phyloP scores from a whole-genome alignment of 805 yeast species.

The Yarrowia alimentaria region DNA sequence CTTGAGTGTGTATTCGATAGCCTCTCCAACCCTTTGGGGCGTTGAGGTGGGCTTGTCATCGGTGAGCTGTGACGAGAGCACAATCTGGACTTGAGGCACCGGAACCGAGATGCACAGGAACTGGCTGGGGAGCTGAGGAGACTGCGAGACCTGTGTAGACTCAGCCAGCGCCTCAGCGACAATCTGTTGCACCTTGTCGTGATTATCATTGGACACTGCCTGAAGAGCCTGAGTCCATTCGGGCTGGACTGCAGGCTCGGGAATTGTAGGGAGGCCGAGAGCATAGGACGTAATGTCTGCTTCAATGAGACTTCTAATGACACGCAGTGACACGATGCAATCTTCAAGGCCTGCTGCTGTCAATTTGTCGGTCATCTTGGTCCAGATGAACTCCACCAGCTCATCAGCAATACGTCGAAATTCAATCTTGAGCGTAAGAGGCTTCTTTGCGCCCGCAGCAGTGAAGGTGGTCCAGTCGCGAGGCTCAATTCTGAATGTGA shows the following conservation, averaged over 20 bases:
- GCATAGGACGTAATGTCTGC: constrained; percentile 25
- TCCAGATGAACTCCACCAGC: constrained; percentile 26
- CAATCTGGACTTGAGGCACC: constrained; percentile 28
- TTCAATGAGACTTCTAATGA: constrained; percentile 27
- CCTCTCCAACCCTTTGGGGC: constrained; percentile 4
- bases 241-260: constrained; percentile 8
- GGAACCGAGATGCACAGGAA: constrained; percentile 22
- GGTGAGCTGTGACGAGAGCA: constrained; percentile 11
- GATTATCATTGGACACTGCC: constrained; percentile 16
- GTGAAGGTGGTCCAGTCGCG: constrained; percentile 42
- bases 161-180: constrained; percentile 14
- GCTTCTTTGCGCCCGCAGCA: constrained; percentile 36
- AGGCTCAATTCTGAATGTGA: constrained; percentile 53
- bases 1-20: constrained; percentile 15
- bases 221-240: constrained; percentile 11
- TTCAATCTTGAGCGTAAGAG: constrained; percentile 30
- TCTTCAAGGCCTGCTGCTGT: constrained; percentile 10
- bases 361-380: constrained; percentile 26
- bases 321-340: constrained; percentile 26
- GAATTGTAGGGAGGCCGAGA: constrained; percentile 27
- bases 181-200: constrained; percentile 12
- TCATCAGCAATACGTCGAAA: constrained; percentile 33
- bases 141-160: not conserved
- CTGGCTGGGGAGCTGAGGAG: not conserved
- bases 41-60: constrained; percentile 19